phyloP scores from a whole-genome alignment of 1,139 yeast genomes.

The Lodderomyces orthopsilosis region DNA sequence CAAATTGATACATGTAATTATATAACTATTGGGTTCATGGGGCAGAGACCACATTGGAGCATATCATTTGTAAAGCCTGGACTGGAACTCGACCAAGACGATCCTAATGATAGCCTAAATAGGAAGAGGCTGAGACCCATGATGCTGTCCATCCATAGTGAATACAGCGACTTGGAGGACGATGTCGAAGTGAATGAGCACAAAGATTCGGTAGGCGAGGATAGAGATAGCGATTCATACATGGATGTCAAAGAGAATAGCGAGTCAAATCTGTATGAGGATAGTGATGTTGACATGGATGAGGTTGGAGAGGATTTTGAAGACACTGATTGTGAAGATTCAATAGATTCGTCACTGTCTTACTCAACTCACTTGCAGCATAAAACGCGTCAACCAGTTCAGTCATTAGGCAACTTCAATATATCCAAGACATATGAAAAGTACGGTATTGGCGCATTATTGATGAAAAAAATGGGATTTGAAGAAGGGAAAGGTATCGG shows the following conservation, averaged over 20 bases:
- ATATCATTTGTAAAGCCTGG: background rate
- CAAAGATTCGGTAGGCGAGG: background rate
- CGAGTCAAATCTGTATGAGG: background rate
- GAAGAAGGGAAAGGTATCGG: constrained; percentile 84
- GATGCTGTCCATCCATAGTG: constrained; percentile 17
- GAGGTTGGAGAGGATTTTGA: background rate
- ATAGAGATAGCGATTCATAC: background rate
- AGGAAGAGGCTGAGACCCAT: background rate
- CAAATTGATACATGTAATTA: too few species aligned
- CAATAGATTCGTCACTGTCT: background rate
- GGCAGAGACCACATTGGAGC: constrained; percentile 6
- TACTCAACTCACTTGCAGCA: background rate
- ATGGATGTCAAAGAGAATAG: background rate
- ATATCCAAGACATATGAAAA: constrained; percentile 12
- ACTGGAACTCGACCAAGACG: background rate
- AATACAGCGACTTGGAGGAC: constrained; percentile 23
- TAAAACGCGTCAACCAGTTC: background rate
- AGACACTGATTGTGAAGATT: background rate
- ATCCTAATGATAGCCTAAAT: background rate
- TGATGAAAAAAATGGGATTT: constrained; percentile 86
- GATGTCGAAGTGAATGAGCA: constrained; percentile 11
- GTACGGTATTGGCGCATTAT: constrained; percentile 85
- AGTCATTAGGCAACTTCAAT: background rate
- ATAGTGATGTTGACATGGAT: background rate
- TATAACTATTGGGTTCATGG: too few species aligned